phyloP scores from a whole-genome alignment of 2,329 filamentous ascomycete genomes.

The Fulvia fulva region DNA sequence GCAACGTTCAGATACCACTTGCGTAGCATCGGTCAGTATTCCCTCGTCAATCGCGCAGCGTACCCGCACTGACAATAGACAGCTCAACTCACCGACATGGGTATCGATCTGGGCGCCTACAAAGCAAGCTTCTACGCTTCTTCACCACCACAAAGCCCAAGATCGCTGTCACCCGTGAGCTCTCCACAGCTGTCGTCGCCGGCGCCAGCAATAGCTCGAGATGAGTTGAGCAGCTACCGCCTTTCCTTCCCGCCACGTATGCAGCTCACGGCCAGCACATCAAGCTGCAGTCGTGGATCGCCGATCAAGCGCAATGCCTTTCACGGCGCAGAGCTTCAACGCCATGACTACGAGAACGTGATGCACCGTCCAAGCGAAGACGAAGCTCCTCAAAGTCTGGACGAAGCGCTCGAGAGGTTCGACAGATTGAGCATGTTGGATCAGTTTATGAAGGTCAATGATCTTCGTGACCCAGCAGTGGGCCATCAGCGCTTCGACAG shows the following conservation, averaged over 20 bases:
- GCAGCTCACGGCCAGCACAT: slow-evolving; percentile 5
- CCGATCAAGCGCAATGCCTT: slow-evolving; percentile 7
- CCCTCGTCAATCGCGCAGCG: too few relatives aligned
- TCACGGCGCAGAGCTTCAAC: background rate
- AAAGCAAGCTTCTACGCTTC: background rate
- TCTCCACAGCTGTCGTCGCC: background rate
- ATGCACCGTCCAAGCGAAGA: background rate
- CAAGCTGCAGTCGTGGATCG: background rate
- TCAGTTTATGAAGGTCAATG: background rate
- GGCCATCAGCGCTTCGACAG: background rate
- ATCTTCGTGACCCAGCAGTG: background rate
- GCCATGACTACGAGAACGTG: background rate
- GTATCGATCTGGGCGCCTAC: slow-evolving; percentile 2
- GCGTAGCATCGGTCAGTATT: slow-evolving; percentile 12
- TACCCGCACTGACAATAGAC: background rate
- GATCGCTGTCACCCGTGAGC: background rate
- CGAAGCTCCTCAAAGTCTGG: background rate
- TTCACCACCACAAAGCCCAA: background rate
- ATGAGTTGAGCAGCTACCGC: slow-evolving; percentile 2
- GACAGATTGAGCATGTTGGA: background rate
- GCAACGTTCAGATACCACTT: slow-evolving; percentile 41
- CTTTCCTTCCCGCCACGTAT: slow-evolving; percentile 15
- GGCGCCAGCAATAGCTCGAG: slow-evolving; percentile 1
- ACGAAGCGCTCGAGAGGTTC: background rate
- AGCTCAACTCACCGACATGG: slow-evolving; percentile 8